Percentiles rank a stretch among this genome's conserved stretches.
Conservation (phyloP, 2,329 filamentous ascomycete species). For the Amauroascus niger region DNA sequence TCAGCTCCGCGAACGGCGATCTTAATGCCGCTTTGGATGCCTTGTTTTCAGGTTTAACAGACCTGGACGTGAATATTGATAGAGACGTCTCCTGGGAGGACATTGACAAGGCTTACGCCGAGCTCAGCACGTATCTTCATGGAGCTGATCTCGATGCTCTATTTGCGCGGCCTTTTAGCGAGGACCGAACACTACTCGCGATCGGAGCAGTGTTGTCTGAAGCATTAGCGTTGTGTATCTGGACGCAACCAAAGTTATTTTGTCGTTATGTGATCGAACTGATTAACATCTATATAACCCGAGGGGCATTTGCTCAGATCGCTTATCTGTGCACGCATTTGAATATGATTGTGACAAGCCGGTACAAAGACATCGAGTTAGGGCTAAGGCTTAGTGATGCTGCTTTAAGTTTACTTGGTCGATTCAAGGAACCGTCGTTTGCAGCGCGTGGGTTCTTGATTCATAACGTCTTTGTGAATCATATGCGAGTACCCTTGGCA, state of each 20-base stretch:
- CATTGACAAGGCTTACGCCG: conserved; percentile 65
- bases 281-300: conserved; percentile 46
- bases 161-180: conserved; percentile 33
- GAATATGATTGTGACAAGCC: conserved; percentile 46
- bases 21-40: conserved; percentile 57
- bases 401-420: conserved; percentile 44
- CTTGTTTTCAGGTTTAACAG: conserved; percentile 60
- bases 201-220: conserved; percentile 49
- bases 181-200: conserved; percentile 36
- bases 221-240: conserved; percentile 50
- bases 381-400: conserved; percentile 46
- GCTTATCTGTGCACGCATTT: conserved; percentile 51
- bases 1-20: conserved; percentile 66
- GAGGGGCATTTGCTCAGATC: conserved; percentile 48
- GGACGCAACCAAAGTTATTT: conserved; percentile 51
- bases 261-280: conserved; percentile 51
- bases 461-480: conserved; percentile 53
- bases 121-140: conserved; percentile 51
- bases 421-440: conserved; percentile 46
- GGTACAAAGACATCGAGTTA: conserved; percentile 49
- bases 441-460: conserved; percentile 48
- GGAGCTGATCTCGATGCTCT: conserved; percentile 43
- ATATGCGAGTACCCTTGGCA: conserved; percentile 45
- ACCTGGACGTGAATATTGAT: conserved; percentile 58
- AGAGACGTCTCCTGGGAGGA: conserved; percentile 60